Conservation (phyloP, 306 rosid genomes). For the Pachyrhizus erosus region DNA sequence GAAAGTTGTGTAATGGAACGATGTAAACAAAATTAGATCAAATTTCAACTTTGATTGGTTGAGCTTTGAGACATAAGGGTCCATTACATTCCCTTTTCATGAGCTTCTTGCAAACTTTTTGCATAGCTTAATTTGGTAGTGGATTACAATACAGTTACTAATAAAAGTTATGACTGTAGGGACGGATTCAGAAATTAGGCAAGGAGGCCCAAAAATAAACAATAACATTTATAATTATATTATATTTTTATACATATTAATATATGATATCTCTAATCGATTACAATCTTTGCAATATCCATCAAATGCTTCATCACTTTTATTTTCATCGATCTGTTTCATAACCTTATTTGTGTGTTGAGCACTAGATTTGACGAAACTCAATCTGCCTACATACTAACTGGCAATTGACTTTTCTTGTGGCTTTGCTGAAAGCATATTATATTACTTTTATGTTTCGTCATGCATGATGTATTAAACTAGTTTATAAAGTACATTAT, state of each 20-base stretch:
- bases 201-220: no score
- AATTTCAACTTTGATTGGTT: no score
- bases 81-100: no score
- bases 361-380: not conserved
- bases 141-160: no score
- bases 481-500: conserved; percentile 18
- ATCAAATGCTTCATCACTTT: conserved; percentile 36
- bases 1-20: no score
- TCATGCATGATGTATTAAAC: conserved; percentile 10
- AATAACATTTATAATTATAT: not conserved
- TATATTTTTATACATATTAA: not conserved
- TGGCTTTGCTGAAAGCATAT: conserved; percentile 15
- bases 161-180: not conserved
- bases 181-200: not conserved
- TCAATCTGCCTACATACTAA: conserved; percentile 4
- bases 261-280: not conserved
- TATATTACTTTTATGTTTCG: not conserved
- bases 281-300: conserved; percentile 20
- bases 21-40: no score
- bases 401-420: not conserved
- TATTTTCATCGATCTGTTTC: conserved; percentile 24
- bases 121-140: no score
- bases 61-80: no score
- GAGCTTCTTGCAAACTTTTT: no score
- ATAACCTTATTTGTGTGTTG: conserved; percentile 1